Evolutionary conservation across 129 eudicot species (phyloP).

Genomic region (Artemisia tridentata): DNA sequence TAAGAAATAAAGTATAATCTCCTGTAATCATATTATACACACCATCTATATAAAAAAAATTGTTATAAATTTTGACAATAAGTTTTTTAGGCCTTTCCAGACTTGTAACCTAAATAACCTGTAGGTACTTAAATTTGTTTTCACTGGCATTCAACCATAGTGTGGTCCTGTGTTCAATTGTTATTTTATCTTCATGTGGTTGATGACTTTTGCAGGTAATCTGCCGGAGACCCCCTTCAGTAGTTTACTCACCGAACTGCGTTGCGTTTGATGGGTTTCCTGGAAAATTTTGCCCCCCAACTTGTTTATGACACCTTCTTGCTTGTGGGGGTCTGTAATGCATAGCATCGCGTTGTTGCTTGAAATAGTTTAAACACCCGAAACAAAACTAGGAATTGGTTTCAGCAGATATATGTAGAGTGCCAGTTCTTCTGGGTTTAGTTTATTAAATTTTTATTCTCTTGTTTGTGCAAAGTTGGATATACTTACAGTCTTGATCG

Average conservation of each 20-base stretch:
- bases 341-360: constrained; percentile 21
- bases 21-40: too few species aligned
- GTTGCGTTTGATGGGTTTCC: constrained; percentile 23
- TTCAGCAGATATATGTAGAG: constrained; percentile 20
- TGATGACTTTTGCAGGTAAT: constrained; percentile 22
- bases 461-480: not conserved
- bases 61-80: too few species aligned
- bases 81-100: too few species aligned
- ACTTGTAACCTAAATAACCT: too few species aligned
- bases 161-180: too few species aligned
- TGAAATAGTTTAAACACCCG: constrained; percentile 25
- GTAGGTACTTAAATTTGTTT: too few species aligned
- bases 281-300: constrained; percentile 4
- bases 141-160: too few species aligned
- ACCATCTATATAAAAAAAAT: too few species aligned
- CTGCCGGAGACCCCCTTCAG: constrained; percentile 12
- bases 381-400: constrained; percentile 23
- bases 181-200: not conserved
- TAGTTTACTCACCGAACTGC: constrained; percentile 8
- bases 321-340: constrained; percentile 27
- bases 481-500: too few species aligned
- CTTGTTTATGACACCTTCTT: constrained; percentile 11
- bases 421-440: constrained; percentile 28
- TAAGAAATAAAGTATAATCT: too few species aligned
- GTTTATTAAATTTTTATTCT: constrained; percentile 22